These are phyloP conservation scores for Cyberlindnera japonica DNA, from an alignment of 805 yeast genomes.

Conservation along the genomic window DNA sequence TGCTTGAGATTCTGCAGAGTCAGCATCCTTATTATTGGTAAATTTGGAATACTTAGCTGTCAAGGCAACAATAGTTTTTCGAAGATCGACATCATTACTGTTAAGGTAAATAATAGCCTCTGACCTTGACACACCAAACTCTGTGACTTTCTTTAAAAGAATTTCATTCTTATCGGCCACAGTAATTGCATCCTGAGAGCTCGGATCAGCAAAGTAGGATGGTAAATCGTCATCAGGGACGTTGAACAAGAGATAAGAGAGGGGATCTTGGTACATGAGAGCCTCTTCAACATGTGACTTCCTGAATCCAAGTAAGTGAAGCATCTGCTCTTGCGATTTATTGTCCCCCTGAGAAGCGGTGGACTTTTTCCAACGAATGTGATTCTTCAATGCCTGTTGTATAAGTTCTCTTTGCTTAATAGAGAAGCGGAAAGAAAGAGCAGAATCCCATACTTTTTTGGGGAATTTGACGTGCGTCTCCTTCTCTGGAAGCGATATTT, in stretches of 20 bases:
- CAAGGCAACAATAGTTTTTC: slow-evolving; percentile 46
- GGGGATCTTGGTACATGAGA: slow-evolving; percentile 47
- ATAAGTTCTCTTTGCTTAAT: slow-evolving; percentile 58
- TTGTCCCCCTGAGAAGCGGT: neutral
- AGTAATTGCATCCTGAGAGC: slow-evolving; percentile 46
- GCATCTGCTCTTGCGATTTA: slow-evolving; percentile 12
- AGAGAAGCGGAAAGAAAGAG: slow-evolving; percentile 65
- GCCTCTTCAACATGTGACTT: slow-evolving; percentile 69
- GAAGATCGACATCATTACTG: slow-evolving; percentile 41
- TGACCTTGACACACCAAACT: slow-evolving; percentile 68
- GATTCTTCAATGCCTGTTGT: slow-evolving; percentile 56
- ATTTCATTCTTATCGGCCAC: slow-evolving; percentile 50
- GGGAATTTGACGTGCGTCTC: slow-evolving; percentile 33
- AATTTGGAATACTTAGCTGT: slow-evolving; percentile 37
- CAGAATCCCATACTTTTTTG: slow-evolving; percentile 63
- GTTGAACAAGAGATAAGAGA: slow-evolving; percentile 63
- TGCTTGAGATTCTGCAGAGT: slow-evolving; percentile 26
- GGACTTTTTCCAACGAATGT: slow-evolving; percentile 47
- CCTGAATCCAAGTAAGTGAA: slow-evolving; percentile 63
- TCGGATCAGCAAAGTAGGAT: slow-evolving; percentile 45
- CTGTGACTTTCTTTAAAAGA: slow-evolving; percentile 50
- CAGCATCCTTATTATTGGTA: slow-evolving; percentile 9
- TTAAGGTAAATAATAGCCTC: slow-evolving; percentile 52
- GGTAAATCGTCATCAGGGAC: slow-evolving; percentile 96
- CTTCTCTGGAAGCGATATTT: neutral